Base-by-base conservation (phyloP, 768 basidiomycete species). In the Suillus subalutaceus region DNA sequence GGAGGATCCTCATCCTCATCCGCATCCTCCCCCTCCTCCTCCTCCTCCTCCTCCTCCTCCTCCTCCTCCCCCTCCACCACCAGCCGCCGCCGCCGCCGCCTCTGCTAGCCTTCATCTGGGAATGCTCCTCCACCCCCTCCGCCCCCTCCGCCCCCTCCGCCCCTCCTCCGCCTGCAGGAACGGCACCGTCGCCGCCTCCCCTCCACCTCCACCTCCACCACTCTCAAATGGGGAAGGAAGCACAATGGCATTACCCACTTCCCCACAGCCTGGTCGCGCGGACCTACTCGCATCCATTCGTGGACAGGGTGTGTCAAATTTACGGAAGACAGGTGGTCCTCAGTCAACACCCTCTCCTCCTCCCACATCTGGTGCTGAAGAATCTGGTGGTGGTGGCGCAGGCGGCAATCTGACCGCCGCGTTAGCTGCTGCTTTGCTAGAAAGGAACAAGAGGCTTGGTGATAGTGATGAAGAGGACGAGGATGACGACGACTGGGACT, bases 371-470 rank as follows among this genome's bases (percentile, higher is more conserved):
- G 68, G 62, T 7, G 74, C 65, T 7, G 76, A 78, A 44, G 77
- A 81, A 44, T 67, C 79, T 3, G 72, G 72, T 10, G 75, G 75
- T 2, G 78, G 72, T 57, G 77, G 73, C 1, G 88, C 82, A 15
- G 93, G 90, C 13, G 90, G 85, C 0, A 90, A 96, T 78, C 76
- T 97, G 66, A 94, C 95, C 0, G 83, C 87, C 5, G 93, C 94
- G 9, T 80, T 97, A 56, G 96, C 94, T 6, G 91, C 88, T 59
- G 95, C 95, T 1, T 77, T 98, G 68, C 79, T 89, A 71, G 87
- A 90, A 74, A 80, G 96, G 70, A 97, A 93, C 74, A 94, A 92
- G 80, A 90, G 92, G 72, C 79, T 97, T 70, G 94, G 92, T 2
- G 93, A 95, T 70, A 92, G 91, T 71, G 91, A 93, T 70, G 90